Base-by-base conservation (phyloP, 495 filamentous ascomycete genomes). In the Talaromyces liani region DNA sequence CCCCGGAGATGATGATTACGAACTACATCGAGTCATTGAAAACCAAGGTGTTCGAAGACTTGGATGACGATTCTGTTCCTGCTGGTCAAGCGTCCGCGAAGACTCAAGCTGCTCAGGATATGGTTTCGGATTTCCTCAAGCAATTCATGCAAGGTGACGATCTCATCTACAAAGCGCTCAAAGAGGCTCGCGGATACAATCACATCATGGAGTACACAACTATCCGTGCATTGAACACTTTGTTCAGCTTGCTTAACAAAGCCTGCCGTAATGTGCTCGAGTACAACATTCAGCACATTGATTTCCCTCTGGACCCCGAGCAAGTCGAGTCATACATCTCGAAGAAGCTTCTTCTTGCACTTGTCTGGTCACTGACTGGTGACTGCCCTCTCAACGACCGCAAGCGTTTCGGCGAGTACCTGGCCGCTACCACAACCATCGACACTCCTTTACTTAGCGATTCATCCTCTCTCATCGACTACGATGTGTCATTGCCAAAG, bases 151-250 rank as follows among this genome's bases (percentile, higher is more conserved):
- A 84, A 5, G 86, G 81, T 14, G 90, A 95, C 68, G 81, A 88
- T 61, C 90, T 98, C 65, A 84, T 97, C 51, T 70, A 83, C 47
- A 85, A 87, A 55, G 88, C 89, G n/a, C 80, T 99, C 1, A 79
- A 84, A 27, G 81, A 91, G 70, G 90, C 92, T 16, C 83, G 85
- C 66, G 81, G 82, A 20, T 93, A 87, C 78, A 90, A 88, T 64
- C 94, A 99, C 70, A 97, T 99, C 75, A 99, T 99, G 94, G 91
- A 97, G 66, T 98, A 92, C 70, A 97, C 93, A 0, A 83, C 90
- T 51, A 90, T 91, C 49, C 90, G 94, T 39, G 93, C 89, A 4
- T 83, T 99, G 64, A 93, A 89, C 65, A 99, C 95, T 2, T 73
- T 99, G 24, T 98, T 97, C 78, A 97, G 93, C 54, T 80, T 99